phyloP scores from a whole-genome alignment of 75 land plant genomes.

The Selaginella moellendorffii region DNA sequence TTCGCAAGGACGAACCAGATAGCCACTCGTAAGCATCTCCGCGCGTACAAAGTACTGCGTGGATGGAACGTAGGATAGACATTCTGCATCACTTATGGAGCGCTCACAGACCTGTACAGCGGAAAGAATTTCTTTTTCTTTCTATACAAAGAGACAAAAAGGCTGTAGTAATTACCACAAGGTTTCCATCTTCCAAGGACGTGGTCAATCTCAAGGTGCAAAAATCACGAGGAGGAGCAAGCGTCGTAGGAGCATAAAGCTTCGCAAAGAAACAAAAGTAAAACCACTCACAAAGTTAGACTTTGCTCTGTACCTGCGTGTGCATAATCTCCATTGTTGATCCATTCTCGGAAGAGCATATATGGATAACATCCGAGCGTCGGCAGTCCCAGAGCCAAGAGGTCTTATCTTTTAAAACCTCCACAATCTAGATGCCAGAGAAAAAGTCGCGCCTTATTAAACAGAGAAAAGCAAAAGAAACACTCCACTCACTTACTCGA shows the following conservation, averaged over 20 bases:
- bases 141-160: background rate
- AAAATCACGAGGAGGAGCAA: background rate
- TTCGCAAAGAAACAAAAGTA: background rate
- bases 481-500: background rate
- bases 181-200: background rate
- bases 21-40: constrained; percentile 93
- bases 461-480: too few relatives aligned
- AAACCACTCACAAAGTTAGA: background rate
- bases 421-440: background rate
- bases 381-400: background rate
- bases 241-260: background rate
- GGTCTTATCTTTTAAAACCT: background rate
- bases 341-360: background rate
- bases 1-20: constrained; percentile 85
- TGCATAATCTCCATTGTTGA: background rate
- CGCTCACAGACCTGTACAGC: constrained; percentile 63
- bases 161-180: background rate
- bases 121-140: background rate
- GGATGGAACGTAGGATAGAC: constrained; percentile 49
- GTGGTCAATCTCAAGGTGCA: background rate
- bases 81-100: constrained; percentile 48
- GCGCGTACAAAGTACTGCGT: constrained; percentile 71
- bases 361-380: background rate
- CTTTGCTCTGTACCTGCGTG: background rate
- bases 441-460: too few relatives aligned